phyloP scores from a whole-genome alignment of 2,329 filamentous ascomycete genomes.

The Beauveria rudraprayagi region DNA sequence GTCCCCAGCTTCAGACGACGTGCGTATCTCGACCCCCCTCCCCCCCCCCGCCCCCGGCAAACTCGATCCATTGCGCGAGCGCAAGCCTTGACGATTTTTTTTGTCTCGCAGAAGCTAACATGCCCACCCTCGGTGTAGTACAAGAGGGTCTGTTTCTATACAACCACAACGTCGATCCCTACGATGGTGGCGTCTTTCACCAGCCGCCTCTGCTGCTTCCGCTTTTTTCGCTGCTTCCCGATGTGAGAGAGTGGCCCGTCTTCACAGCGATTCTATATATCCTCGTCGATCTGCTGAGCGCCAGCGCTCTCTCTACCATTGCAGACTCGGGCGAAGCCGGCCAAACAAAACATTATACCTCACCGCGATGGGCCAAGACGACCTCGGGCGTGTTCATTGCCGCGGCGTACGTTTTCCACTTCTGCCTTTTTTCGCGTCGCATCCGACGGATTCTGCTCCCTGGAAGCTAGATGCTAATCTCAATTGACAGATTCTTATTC shows the following conservation, averaged over 20 bases:
- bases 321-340: slow-evolving; percentile 73
- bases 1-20: no score
- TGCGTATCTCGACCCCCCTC: no score
- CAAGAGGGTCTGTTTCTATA: slow-evolving; percentile 97
- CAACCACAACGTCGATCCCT: slow-evolving; percentile 91
- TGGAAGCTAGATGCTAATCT: slow-evolving; percentile 6
- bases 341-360: slow-evolving; percentile 68
- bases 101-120: slow-evolving; percentile 4
- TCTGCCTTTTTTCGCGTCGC: not conserved
- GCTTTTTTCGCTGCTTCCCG: slow-evolving; percentile 81
- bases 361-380: slow-evolving; percentile 63
- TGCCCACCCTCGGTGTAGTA: slow-evolving; percentile 42
- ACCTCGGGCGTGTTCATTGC: slow-evolving; percentile 72
- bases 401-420: slow-evolving; percentile 53
- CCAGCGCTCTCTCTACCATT: slow-evolving; percentile 69
- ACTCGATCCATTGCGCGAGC: not conserved
- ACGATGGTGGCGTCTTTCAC: slow-evolving; percentile 80
- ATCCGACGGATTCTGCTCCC: not conserved
- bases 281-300: slow-evolving; percentile 71
- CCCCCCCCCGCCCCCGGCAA: no score
- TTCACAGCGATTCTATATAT: slow-evolving; percentile 77
- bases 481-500: slow-evolving; percentile 64
- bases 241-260: slow-evolving; percentile 56
- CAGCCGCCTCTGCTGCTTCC: slow-evolving; percentile 85
- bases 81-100: not conserved